Evolutionary conservation across 2,329 filamentous ascomycete species (phyloP), one percentile per base, ranked within the genome.

Genomic region (Myotisia sp.): DNA sequence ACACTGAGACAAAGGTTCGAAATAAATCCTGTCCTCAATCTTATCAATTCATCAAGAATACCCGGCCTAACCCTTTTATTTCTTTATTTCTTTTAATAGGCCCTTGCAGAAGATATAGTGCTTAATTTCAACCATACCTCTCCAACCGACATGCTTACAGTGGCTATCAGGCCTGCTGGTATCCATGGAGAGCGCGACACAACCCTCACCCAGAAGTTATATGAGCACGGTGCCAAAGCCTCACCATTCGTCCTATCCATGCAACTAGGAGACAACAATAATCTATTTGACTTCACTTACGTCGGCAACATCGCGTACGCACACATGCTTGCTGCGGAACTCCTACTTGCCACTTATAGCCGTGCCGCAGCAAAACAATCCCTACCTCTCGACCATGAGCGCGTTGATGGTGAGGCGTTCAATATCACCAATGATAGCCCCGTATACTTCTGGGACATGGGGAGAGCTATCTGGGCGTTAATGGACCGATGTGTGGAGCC

Each of bases 151-250:
- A 74, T 92, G 56, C 65, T 82, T 6, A 92, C 85, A n/a, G 72
- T 72, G 49, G 68, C 85, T 19, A 70, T 95, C 43, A 81, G 90
- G 10, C 83, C 86, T 5, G 79, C 84, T 8, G 83, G 83, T 44
- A 92, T 95, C 55, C 83, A 93, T 51, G 87, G 87, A 48, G 83
- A 90, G 52, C 82, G 82, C 47, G 90, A 98, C 61, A 72, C 74
- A 34, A 79, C 85, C 52, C 59, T 77, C 9, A 73, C 87, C 21
- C 72, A 76, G 42, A 74, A 78, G 46, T 70, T 94, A 42, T 65
- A 92, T 49, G 70, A 75, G 42, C 74, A 81, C 47, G 79, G 79
- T 52, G 65, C 68, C 39, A 67, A 72, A 26, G 56, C 58, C 9
- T 62, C 61, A 5, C 44, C 46, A 41, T 67, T 71, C 47, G 76